Evolutionary conservation across 768 basidiomycete genomes (phyloP), one percentile per base, ranked within the genome.

Genomic region (Lanmaoa rubissima): DNA sequence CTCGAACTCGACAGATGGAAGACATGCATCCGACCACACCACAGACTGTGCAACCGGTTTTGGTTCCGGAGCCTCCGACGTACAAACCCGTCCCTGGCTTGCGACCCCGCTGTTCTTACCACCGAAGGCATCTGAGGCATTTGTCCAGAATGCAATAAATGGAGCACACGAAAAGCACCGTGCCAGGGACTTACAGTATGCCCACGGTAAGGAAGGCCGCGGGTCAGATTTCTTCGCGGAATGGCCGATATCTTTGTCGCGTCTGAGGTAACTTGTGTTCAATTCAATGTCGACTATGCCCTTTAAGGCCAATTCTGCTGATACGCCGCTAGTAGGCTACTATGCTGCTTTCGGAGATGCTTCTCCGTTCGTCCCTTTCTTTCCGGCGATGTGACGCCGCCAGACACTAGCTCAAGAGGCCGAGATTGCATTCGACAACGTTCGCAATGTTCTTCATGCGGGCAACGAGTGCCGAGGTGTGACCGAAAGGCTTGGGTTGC

Each of bases 141-240:
- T 87, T 65, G 85, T 95, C 2, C 79, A 79, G 47, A 81, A 79
- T 31, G 92, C 90, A 1, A 88, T 97, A 50, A 83, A 84, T 11
- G 90, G 90, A n/a, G 84, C 6, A 31, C 28, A 31, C 7, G 7
- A 31, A 31, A 31, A 31, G 28, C 7, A 31, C 28, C 28, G 28
- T 28, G 28, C 28, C 21, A 24, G 21, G 21, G 21, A 24, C 21
- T 24, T 24, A 24, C 21, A 24, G 21, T 24, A 24, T 24, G 21
- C 21, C 21, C 21, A 24, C 2, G 21, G 21, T 24, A 24, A 24
- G 21, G 21, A 24, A 24, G 21, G 21, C 21, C 21, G 21, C 3
- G 21, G 21, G 21, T 24, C 21, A 24, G 21, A 24, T 24, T 24
- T 24, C 21, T 24, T 24, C 21, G 21, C 21, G 21, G 21, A 24